Evolutionary conservation across 306 rosid species (phyloP), one percentile per base, ranked within the genome.

Genomic region (Quercus rubra): DNA sequence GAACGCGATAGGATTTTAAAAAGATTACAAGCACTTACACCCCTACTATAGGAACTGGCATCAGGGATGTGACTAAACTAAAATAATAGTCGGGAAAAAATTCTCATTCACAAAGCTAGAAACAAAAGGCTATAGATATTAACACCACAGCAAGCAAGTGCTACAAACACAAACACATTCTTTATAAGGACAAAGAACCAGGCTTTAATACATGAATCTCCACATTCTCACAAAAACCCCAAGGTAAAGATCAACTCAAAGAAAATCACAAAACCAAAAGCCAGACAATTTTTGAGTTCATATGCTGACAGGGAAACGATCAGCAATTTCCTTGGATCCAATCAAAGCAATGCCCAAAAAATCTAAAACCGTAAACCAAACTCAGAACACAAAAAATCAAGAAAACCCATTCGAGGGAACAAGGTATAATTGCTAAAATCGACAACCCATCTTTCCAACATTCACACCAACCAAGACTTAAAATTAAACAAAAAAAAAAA

Each of bases 301-400:
- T 18, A 18, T 73, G 6, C 13, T 30, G 49, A 27, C 14, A 23
- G 17, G 14, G 31, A 78, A 78, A 5, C 75, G 57, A 30, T 73
- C 79, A 68, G 18, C 28, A 35, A 79, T 72, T 66, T 57, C 57
- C 76, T 59, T 55, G 82, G 78, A 81, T 80, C 80, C 80, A 71
- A 72, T 33, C 76, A 41, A 21, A 79, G 67, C 49, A 76, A 80
- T 64, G 58, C 82, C 79, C 79, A 68, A 86, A 68, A 84, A 68
- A 84, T 73, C 79, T 66, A 83, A 86, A 86, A 86, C 92, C 94
- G 87, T 90, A 86, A 81, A 63, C 74, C 69, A 17, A 77, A 51
- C 56, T 25, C 77, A 57, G 17, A 70, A 30, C 19, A 55, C 74
- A 57, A 79, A 43, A 77, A 77, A 68, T 66, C 55, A 72, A 55